Percentiles rank a stretch among this genome's conserved stretches.
Conservation (phyloP, 352 stramenopile genomes). For the Pythium guiyangense region DNA sequence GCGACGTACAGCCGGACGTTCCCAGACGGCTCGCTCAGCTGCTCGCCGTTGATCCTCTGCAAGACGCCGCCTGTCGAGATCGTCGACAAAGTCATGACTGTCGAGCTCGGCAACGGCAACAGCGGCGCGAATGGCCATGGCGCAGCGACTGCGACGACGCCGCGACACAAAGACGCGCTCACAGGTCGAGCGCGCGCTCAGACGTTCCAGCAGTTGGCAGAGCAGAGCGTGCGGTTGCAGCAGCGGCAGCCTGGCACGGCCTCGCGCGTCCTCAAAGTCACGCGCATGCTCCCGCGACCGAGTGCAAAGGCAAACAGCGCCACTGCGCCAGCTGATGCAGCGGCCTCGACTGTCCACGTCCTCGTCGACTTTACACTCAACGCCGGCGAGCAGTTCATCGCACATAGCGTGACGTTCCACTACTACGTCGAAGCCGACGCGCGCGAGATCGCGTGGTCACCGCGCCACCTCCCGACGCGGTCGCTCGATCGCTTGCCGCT, state of each 20-base stretch:
- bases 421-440: conserved; percentile 52
- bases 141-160: conserved; percentile 4
- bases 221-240: conserved; percentile 38
- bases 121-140: not conserved
- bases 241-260: conserved; percentile 14
- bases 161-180: conserved; percentile 22
- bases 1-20: conserved; percentile 50
- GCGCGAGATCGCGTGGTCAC: conserved; percentile 46
- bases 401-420: conserved; percentile 60
- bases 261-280: conserved; percentile 20
- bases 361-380: conserved; percentile 75
- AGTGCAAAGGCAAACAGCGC: conserved; percentile 2
- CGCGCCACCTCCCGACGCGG: conserved; percentile 45
- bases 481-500: conserved; percentile 33
- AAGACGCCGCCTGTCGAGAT: conserved; percentile 51
- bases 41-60: conserved; percentile 53
- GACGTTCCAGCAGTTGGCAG: conserved; percentile 52
- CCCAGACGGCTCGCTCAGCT: conserved; percentile 47
- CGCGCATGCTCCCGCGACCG: conserved; percentile 14
- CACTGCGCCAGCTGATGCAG: not conserved
- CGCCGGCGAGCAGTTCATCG: conserved; percentile 71
- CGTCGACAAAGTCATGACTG: conserved; percentile 29
- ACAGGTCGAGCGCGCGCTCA: conserved; percentile 38
- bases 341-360: conserved; percentile 26
- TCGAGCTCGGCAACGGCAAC: conserved; percentile 5